These are phyloP conservation scores for Diutina catenulata DNA, from an alignment of 1,139 yeast species.

Conservation along the genomic window DNA sequence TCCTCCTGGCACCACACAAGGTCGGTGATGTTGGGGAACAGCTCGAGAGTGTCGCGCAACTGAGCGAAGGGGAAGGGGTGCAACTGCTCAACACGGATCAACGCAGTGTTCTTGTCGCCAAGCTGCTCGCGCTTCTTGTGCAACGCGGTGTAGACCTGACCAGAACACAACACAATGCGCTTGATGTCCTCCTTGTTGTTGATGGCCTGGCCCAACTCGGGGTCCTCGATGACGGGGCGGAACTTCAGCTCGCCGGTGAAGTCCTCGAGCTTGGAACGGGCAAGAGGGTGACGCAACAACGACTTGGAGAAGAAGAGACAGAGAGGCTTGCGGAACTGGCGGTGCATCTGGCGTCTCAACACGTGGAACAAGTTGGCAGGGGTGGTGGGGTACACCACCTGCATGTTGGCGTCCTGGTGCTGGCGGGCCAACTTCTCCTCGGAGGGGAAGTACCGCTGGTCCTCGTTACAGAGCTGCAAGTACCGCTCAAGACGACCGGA, in stretches of 20 bases:
- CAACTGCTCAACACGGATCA: conserved; percentile 83
- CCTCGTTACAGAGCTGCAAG: conserved; percentile 92
- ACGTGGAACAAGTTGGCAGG: conserved; percentile 96
- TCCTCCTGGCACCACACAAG: conserved; percentile 98
- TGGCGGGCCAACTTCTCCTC: conserved; percentile 86
- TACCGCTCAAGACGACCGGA: conserved; percentile 97
- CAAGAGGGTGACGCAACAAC: conserved; percentile 94
- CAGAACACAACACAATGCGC: conserved; percentile 74
- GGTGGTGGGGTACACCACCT: conserved; percentile 95
- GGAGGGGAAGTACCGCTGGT: conserved; percentile 86
- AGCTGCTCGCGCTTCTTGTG: conserved; percentile 76
- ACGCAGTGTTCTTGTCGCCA: conserved; percentile 73
- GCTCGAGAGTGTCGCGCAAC: conserved; percentile 70
- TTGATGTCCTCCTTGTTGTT: conserved; percentile 75
- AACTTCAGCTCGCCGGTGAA: conserved; percentile 88
- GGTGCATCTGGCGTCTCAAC: conserved; percentile 97
- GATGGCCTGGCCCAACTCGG: conserved; percentile 66
- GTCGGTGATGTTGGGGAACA: conserved; percentile 77
- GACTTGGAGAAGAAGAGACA: conserved; percentile 84
- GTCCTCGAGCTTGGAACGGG: conserved; percentile 72
- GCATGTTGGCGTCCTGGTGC: conserved; percentile 98
- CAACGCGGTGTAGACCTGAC: conserved; percentile 92
- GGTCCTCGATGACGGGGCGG: conserved; percentile 82
- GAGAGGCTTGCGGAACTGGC: conserved; percentile 98
- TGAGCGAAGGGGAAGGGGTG: conserved; percentile 99